Base-by-base conservation (phyloP, 257 asterid species). In the Solanum arcanum region DNA sequence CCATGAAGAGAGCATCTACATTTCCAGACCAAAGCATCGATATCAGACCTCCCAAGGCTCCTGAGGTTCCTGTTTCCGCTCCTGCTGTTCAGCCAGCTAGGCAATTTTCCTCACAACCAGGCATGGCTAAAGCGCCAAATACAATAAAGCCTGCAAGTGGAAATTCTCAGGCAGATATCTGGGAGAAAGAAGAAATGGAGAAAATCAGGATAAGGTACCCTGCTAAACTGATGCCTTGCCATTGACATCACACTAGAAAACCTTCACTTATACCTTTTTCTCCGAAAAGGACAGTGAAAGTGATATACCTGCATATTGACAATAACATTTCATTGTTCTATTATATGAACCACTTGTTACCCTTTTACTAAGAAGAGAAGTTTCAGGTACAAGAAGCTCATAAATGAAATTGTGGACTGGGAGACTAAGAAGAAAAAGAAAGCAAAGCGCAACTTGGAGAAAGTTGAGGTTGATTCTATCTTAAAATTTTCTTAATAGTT, bases 361-460 rank as follows among this genome's bases (percentile, higher is more conserved):
- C 84, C 83, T 25, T 29, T 66, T 42, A 80, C 68, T 76, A 73
- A 88, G 84, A 64, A 27, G 78, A 78, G 35, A 81, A 60, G n/a
- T 81, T 88, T 88, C 94, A 95, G 98, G 95, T 93, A 92, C 83
- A 95, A 92, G 88, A 93, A 92, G 93, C 90, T 89, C 83, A 88
- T 69, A 86, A 80, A 86, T 86, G 91, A 87, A n/a, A 89, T 94
- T 64, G 91, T 83, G 59, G 86, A 90, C 39, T 94, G 98, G 98
- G 97, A 94, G 90, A 85, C 77, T 29, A 92, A 92, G 92, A 93
- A 91, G 95, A 94, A 91, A 87, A 90, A 42, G 25, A 93, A 92
- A 83, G 94, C 95, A 27, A 94, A 91, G 64, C 90, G 89, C 64
- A 39, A 89, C 86, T 74, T 91, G 44, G 92, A 92, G 84, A 90